Base-by-base conservation (phyloP, 2,329 filamentous ascomycete genomes). In the Aspergillus arachidicola region DNA sequence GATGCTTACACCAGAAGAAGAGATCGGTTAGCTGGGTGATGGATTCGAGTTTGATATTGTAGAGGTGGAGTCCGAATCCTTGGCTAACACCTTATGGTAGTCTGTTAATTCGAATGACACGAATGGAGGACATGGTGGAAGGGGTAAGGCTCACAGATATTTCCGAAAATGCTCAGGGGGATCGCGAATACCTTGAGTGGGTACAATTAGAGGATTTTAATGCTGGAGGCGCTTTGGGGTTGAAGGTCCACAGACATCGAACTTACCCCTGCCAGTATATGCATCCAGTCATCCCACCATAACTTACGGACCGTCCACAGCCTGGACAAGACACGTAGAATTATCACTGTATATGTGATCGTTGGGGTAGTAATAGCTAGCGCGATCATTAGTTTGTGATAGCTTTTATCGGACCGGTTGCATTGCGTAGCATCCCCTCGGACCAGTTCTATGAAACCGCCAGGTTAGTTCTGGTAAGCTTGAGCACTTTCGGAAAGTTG, bases 221-320 rank as follows among this genome's bases (percentile, higher is more conserved):
- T 16, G 19, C 14, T 56, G 38, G n/a, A 26, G 53, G 34, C 5
- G 14, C 10, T 34, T n/a, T 30, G 51, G 28, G 16, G 14, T 11
- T 34, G 32, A 16, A 36, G 34, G 34, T 14, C 34, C 14, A 36
- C 34, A 36, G 21, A 26, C 2, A 32, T 53, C 19, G n/a, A 38
- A 45, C 55, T 6, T 58, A 58, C 55, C 55, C 55, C 55, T 19
- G 55, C 55, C 5, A 58, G 36, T 21, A 58, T 46, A 23, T 58
- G 55, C 55, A 58, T 58, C 19, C 12, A 45, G 26, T 58, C 55
- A 48, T 58, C 55, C 55, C 55, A 58, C 55, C 55, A 58, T 14
- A 58, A 21, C 26, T 30, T 46, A 11, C 9, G 41, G 26, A 30
- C 55, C 6, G 41, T 58, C 55, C 55, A 58, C 19, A 58, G 10